Base-by-base conservation (phyloP, 352 stramenopile species). In the Phytophthora pseudosyringae region DNA sequence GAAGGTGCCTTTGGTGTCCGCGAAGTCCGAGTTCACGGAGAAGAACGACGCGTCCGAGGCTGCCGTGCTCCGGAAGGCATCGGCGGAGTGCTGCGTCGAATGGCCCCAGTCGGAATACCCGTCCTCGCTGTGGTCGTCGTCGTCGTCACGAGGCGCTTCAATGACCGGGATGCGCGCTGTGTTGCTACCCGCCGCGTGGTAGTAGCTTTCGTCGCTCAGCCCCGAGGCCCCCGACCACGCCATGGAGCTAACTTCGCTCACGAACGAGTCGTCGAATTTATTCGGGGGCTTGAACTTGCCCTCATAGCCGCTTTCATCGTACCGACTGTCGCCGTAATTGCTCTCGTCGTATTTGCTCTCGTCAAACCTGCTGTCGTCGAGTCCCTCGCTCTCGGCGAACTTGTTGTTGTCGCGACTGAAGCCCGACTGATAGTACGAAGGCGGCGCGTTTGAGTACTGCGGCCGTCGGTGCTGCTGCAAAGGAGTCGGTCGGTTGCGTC, bases 11-110 rank as follows among this genome's bases (percentile, higher is more conserved):
- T 51, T 52, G 6, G 59, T 59, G 18, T 69, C 55, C 11, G 53
- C 41, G n/a, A 70, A 78, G 45, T 80, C 64, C 21, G 73, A 80
- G 45, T 68, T 76, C 38, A 70, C 65, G 12, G 73, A 80, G 49
- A 78, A 76, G 50, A 78, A 73, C 35, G 73, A 80, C 36, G 59
- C 44, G 40, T 66, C 61, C 13, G 72, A 80, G 36, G 56, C 69
- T 28, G 44, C 54, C 32, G 72, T 80, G 48, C 59, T 69, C 16
- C 72, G 55, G 40, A 65, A 67, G 5, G 41, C 69, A 40, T 69
- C 50, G 48, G 61, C 31, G 10, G 52, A 56, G 40, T 59, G 60
- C 28, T 71, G 61, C 1, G 67, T 75, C 21, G 67, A 71, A 7
- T 73, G 31, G 4, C 69, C 64, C 69, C 69, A 76, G 32, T 73